Percentiles rank a stretch among this genome's conserved stretches.
phyloP scores from a whole-genome alignment of 2,329 filamentous ascomycete species.

The Aspergillus viridinutans region DNA sequence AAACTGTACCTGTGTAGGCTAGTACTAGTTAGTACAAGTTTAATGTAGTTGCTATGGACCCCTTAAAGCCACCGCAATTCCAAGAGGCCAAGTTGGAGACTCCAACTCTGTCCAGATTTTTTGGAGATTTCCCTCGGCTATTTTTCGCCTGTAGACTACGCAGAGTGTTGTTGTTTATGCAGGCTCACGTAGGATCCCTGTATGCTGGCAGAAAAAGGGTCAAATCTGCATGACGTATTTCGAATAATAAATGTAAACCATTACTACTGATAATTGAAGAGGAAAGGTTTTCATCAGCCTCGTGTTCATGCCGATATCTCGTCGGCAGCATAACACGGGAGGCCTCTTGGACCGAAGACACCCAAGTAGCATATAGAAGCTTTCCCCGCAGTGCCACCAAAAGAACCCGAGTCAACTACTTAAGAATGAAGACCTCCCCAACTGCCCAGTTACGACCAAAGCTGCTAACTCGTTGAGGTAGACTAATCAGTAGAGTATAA shows the following conservation, averaged over 20 bases:
- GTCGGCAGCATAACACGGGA: not conserved
- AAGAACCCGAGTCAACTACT: not conserved
- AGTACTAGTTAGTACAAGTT: no score
- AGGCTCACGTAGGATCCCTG: not conserved
- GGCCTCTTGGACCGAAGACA: not conserved
- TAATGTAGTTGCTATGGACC: not conserved
- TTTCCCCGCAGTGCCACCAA: not conserved
- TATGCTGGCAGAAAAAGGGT: not conserved
- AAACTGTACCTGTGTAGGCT: not conserved
- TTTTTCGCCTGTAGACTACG: not conserved
- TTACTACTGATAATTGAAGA: not conserved
- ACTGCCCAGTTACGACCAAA: not conserved
- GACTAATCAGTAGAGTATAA: not conserved
- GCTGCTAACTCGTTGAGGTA: not conserved
- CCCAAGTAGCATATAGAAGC: not conserved
- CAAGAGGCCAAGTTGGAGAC: not conserved
- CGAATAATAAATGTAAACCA: not conserved
- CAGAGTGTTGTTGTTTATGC: no score
- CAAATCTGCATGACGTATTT: not conserved
- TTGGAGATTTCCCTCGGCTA: not conserved
- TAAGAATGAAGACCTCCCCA: constrained; percentile 1
- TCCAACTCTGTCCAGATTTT: not conserved
- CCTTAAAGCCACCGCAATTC: not conserved
- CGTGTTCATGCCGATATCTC: not conserved
- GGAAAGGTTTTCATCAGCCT: not conserved